Evolutionary conservation across 345 rosid genomes (phyloP).

Genomic region (Bruguiera gymnorhiza): DNA sequence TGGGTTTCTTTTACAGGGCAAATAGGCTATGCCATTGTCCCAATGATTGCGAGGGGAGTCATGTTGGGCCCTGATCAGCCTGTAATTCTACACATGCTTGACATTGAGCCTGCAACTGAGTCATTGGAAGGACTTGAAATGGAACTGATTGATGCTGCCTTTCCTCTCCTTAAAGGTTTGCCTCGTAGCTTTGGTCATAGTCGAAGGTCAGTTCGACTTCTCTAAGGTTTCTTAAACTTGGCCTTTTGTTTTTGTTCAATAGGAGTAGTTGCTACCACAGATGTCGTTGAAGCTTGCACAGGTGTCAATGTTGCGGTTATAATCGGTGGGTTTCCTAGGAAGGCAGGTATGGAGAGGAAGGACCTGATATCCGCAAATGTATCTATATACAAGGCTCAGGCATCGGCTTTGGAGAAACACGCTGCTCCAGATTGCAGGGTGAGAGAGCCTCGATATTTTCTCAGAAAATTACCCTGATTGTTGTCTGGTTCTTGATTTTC

Average conservation of each 20-base stretch:
- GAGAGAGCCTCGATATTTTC: neutral
- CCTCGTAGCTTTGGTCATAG: neutral
- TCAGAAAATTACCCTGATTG: neutral
- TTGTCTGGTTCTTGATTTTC: too few relatives aligned
- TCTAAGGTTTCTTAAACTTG: conserved; percentile 4
- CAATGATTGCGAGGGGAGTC: conserved; percentile 77
- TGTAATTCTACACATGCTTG: conserved; percentile 76
- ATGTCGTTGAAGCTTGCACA: conserved; percentile 62
- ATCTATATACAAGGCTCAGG: conserved; percentile 75
- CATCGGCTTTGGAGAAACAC: conserved; percentile 65
- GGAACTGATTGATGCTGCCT: conserved; percentile 81
- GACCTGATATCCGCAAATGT: conserved; percentile 68
- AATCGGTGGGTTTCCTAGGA: conserved; percentile 69
- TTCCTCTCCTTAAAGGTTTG: conserved; percentile 68
- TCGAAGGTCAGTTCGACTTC: neutral
- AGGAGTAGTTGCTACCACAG: conserved; percentile 74
- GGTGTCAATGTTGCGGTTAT: conserved; percentile 63
- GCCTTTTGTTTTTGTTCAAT: neutral
- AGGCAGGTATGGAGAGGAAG: conserved; percentile 77
- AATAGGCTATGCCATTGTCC: conserved; percentile 80
- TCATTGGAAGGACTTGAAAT: conserved; percentile 64
- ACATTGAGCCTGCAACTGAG: conserved; percentile 58
- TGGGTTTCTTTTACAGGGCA: conserved; percentile 46
- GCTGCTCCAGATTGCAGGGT: conserved; percentile 82
- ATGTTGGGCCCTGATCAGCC: conserved; percentile 88